Percentiles rank a stretch among this genome's conserved stretches.
phyloP scores from a whole-genome alignment of 2,329 filamentous ascomycete genomes.

The Calonectria fujianensis region DNA sequence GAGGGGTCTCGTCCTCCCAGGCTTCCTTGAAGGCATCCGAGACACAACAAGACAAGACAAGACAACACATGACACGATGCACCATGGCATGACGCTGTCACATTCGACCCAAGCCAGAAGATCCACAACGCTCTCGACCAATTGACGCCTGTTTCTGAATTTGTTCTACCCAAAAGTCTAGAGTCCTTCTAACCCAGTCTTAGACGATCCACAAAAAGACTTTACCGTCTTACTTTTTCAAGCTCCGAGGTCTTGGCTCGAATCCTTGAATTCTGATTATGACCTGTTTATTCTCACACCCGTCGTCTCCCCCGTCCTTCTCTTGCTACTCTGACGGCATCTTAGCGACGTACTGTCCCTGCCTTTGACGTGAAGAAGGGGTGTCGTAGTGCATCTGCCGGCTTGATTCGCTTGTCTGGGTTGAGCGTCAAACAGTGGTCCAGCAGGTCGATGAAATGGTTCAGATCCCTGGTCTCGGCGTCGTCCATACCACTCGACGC shows the following conservation, averaged over 20 bases:
- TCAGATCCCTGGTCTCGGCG: conserved; percentile 84
- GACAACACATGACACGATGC: conserved; percentile 44
- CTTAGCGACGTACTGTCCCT: conserved; percentile 53
- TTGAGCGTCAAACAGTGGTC: conserved; percentile 93
- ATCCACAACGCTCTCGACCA: conserved; percentile 3
- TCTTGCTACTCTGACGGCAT: conserved; percentile 29
- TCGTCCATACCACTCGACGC: conserved; percentile 85
- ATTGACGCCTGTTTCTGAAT: conserved; percentile 33
- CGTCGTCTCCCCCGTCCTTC: neutral
- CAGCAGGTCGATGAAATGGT: conserved; percentile 89
- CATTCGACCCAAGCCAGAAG: conserved; percentile 10
- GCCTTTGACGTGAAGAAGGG: conserved; percentile 81
- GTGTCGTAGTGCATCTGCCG: conserved; percentile 90
- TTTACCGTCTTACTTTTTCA: conserved; percentile 10
- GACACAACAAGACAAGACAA: conserved; percentile 44
- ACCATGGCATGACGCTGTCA: conserved; percentile 11
- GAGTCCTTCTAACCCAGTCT: conserved; percentile 25
- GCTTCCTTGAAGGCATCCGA: conserved; percentile 39
- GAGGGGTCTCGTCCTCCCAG: neutral
- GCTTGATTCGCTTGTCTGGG: conserved; percentile 92
- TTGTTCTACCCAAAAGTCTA: conserved; percentile 37
- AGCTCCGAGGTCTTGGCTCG: neutral
- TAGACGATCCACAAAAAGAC: conserved; percentile 22
- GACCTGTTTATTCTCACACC: conserved; percentile 34
- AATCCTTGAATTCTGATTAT: conserved; percentile 7